Conservation (phyloP, 177 flowering plant genomes). For the Vitis hybrid region DNA sequence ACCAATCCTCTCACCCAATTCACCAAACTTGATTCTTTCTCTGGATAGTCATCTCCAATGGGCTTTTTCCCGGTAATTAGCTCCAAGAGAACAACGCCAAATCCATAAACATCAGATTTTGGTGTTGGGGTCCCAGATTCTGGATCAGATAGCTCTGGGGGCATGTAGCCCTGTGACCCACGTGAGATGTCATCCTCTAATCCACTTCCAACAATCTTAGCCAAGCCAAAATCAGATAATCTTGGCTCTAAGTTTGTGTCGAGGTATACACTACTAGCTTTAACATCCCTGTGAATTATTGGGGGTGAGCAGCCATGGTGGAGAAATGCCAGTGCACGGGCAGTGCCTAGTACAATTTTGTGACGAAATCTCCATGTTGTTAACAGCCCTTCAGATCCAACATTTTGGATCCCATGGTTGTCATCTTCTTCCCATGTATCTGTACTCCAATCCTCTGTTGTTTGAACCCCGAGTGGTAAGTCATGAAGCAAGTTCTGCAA, state of each 20-base stretch:
- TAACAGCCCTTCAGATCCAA: slow-evolving; percentile 50
- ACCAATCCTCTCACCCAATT: slow-evolving; percentile 78
- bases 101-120: slow-evolving; percentile 84
- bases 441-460: slow-evolving; percentile 70
- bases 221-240: slow-evolving; percentile 83
- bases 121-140: slow-evolving; percentile 46
- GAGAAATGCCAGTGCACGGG: slow-evolving; percentile 83
- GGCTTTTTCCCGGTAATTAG: slow-evolving; percentile 85
- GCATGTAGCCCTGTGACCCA: slow-evolving; percentile 70
- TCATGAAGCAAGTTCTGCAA: slow-evolving; percentile 80
- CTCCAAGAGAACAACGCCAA: slow-evolving; percentile 84
- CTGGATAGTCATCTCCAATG: slow-evolving; percentile 62
- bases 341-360: slow-evolving; percentile 76
- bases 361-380: slow-evolving; percentile 80
- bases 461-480: slow-evolving; percentile 62
- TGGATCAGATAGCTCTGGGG: slow-evolving; percentile 62
- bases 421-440: slow-evolving; percentile 78
- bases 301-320: slow-evolving; percentile 95
- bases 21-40: slow-evolving; percentile 54
- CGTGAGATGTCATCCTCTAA: slow-evolving; percentile 49
- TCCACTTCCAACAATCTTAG: slow-evolving; percentile 69
- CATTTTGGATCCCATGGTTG: slow-evolving; percentile 39
- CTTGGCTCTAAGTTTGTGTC: slow-evolving; percentile 78
- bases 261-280: slow-evolving; percentile 84
- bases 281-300: slow-evolving; percentile 79